Conservation (phyloP, 2,329 filamentous ascomycete species). For the Blumeria graminis region DNA sequence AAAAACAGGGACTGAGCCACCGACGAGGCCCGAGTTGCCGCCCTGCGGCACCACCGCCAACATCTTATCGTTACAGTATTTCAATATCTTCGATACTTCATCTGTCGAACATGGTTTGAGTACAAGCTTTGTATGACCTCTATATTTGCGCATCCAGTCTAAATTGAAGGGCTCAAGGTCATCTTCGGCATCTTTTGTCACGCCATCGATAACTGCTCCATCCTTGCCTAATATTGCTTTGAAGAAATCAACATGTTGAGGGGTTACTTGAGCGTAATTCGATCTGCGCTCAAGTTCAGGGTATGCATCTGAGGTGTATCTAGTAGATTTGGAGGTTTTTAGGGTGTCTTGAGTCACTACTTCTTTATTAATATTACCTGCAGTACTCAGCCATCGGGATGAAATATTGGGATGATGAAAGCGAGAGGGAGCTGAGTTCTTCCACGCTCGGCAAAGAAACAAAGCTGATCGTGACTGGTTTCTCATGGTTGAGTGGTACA, state of each 20-base stretch:
- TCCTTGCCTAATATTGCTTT: slow-evolving; percentile 53
- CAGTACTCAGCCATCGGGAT: too few relatives aligned
- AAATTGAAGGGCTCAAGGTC: slow-evolving; percentile 82
- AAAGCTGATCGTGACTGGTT: too few relatives aligned
- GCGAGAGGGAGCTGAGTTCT: too few relatives aligned
- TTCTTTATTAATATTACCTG: too few relatives aligned
- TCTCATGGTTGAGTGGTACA: too few relatives aligned
- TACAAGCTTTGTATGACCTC: slow-evolving; percentile 68
- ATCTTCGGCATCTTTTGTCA: slow-evolving; percentile 46
- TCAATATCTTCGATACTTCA: slow-evolving; percentile 62
- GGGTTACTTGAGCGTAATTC: slow-evolving; percentile 48
- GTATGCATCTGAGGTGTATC: slow-evolving; percentile 53
- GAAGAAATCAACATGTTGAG: slow-evolving; percentile 66
- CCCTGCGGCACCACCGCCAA: slow-evolving; percentile 92
- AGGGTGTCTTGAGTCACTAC: too few relatives aligned
- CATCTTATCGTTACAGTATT: slow-evolving; percentile 84
- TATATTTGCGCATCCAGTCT: slow-evolving; percentile 99
- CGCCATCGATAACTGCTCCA: slow-evolving; percentile 64
- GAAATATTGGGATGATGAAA: too few relatives aligned
- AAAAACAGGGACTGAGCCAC: slow-evolving; percentile 87
- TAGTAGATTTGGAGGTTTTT: too few relatives aligned
- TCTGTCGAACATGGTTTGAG: slow-evolving; percentile 65
- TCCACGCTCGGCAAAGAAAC: too few relatives aligned
- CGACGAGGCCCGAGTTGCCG: slow-evolving; percentile 88
- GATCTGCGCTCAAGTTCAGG: slow-evolving; percentile 60